phyloP scores from a whole-genome alignment of 495 filamentous ascomycete species.

The Trichocladium uniseriatum region DNA sequence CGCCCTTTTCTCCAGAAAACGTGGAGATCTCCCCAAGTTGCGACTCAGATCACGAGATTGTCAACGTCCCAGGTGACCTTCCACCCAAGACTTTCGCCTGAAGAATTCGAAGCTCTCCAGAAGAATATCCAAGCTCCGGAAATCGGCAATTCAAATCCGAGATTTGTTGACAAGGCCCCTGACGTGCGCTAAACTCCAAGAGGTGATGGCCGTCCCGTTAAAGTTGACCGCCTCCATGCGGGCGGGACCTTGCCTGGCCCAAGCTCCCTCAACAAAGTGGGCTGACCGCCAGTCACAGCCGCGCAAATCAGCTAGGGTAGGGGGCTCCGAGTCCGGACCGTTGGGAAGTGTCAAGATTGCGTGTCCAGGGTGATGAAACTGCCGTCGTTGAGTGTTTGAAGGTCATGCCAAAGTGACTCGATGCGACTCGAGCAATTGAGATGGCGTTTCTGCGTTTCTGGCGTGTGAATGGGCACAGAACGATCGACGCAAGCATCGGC shows the following conservation, averaged over 20 bases:
- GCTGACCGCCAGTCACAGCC: slow-evolving; percentile 8
- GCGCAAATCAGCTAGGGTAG: slow-evolving; percentile 6
- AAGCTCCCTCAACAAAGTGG: slow-evolving; percentile 25
- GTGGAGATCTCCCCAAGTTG: no score
- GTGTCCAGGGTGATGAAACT: no score
- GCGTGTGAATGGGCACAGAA: not conserved
- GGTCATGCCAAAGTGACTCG: no score
- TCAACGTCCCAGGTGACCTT: not conserved
- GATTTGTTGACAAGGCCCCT: slow-evolving; percentile 15
- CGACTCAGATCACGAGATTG: not conserved
- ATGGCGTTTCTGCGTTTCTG: not conserved
- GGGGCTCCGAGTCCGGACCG: not conserved
- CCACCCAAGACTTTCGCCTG: no score
- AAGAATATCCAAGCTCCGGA: not conserved
- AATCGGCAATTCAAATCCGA: slow-evolving; percentile 5
- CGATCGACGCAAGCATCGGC: slow-evolving; percentile 3
- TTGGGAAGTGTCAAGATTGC: slow-evolving; percentile 10
- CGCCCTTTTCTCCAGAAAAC: no score
- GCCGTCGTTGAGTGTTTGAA: no score
- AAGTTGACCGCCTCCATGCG: slow-evolving; percentile 12
- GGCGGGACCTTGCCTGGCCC: slow-evolving; percentile 14
- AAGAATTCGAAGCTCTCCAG: not conserved
- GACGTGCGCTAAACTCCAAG: slow-evolving; percentile 10
- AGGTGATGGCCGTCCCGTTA: slow-evolving; percentile 3
- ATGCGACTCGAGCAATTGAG: slow-evolving; percentile 1